A percentile compares a stretch with the other conserved stretches of the same genome.
phyloP scores from a whole-genome alignment of 495 filamentous ascomycete species.

The Trichoderma gamsii region DNA sequence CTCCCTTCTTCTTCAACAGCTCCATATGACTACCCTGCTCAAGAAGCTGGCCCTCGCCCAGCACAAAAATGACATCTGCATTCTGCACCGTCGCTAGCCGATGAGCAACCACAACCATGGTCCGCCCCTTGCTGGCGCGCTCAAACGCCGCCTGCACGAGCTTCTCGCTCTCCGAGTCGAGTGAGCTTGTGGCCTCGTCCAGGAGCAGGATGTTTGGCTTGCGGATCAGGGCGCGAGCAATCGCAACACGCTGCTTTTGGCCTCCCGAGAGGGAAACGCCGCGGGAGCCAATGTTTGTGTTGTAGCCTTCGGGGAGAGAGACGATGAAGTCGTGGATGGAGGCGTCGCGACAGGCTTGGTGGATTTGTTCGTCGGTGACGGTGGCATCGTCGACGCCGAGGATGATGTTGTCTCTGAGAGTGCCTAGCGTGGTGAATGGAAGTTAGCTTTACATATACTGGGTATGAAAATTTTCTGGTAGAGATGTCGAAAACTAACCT shows the following conservation, averaged over 20 bases:
- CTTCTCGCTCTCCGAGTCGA: constrained; percentile 69
- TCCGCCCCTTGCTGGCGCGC: constrained; percentile 52
- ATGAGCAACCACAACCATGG: constrained; percentile 68
- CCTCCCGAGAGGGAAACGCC: constrained; percentile 66
- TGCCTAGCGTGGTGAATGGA: constrained; percentile 36
- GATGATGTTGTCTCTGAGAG: constrained; percentile 53
- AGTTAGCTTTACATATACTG: background rate
- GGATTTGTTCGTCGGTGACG: constrained; percentile 46
- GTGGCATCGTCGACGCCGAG: constrained; percentile 39
- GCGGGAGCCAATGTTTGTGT: constrained; percentile 54
- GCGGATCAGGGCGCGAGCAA: constrained; percentile 69
- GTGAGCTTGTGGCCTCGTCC: constrained; percentile 72
- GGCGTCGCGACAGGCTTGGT: constrained; percentile 51
- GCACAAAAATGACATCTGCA: constrained; percentile 50
- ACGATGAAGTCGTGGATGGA: constrained; percentile 58
- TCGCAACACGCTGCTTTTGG: constrained; percentile 69
- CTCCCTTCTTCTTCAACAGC: constrained; percentile 40
- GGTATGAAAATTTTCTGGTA: too few species aligned
- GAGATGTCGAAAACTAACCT: background rate
- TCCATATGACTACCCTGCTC: constrained; percentile 49
- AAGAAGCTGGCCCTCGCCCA: constrained; percentile 45
- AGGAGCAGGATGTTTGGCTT: constrained; percentile 65
- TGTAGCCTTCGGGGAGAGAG: constrained; percentile 53
- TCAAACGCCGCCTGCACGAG: constrained; percentile 65
- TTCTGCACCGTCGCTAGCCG: constrained; percentile 47